A percentile compares a stretch with the other conserved stretches of the same genome.
Conservation (phyloP, 2,329 filamentous ascomycete species). For the Calonectria honghensis region DNA sequence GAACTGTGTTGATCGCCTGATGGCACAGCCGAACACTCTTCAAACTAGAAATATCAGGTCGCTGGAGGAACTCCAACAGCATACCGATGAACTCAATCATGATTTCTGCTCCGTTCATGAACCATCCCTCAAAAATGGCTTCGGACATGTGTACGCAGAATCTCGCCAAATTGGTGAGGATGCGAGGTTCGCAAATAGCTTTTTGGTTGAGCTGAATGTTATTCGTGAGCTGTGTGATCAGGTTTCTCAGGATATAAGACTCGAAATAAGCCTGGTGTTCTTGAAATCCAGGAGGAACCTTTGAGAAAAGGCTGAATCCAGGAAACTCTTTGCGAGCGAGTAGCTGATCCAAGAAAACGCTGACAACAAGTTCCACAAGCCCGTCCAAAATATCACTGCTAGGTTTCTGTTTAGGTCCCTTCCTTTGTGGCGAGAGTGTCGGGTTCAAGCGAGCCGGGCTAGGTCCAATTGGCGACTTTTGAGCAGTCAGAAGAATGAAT, state of each 20-base stretch:
- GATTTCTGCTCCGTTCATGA: constrained; percentile 88
- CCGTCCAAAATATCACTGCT: constrained; percentile 84
- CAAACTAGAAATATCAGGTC: constrained; percentile 84
- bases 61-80: constrained; percentile 90
- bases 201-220: constrained; percentile 83
- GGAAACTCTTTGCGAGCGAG: constrained; percentile 92
- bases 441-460: constrained; percentile 78
- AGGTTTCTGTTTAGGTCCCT: constrained; percentile 69
- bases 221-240: constrained; percentile 82
- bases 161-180: constrained; percentile 90
- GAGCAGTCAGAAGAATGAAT: constrained; percentile 89
- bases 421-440: constrained; percentile 61
- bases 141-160: constrained; percentile 89
- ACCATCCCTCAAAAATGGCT: constrained; percentile 97
- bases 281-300: constrained; percentile 92
- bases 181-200: constrained; percentile 84
- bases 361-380: constrained; percentile 84
- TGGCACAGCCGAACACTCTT: constrained; percentile 95
- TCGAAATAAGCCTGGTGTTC: constrained; percentile 98
- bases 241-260: constrained; percentile 87
- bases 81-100: constrained; percentile 91
- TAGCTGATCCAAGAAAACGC: constrained; percentile 90
- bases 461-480: constrained; percentile 74
- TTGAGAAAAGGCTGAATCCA: constrained; percentile 89
- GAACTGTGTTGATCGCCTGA: constrained; percentile 85